phyloP scores from a whole-genome alignment of 2,329 filamentous ascomycete genomes.

The Graphilbum fragrans region DNA sequence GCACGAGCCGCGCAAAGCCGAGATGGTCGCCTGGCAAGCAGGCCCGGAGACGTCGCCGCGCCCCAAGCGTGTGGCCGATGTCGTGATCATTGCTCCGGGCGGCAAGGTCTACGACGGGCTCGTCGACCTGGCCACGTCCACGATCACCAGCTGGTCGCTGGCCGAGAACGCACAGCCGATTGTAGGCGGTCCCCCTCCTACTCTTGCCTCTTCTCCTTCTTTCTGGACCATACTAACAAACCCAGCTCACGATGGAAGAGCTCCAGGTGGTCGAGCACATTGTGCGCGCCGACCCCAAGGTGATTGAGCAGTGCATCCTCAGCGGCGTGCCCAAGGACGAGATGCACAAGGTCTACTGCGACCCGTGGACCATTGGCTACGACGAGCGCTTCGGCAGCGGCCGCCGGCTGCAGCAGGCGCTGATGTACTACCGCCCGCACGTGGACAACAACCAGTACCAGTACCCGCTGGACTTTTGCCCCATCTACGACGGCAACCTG shows the following conservation, averaged over 20 bases:
- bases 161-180: slow-evolving; percentile 72
- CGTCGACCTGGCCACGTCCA: slow-evolving; percentile 56
- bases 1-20: slow-evolving; percentile 72
- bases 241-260: slow-evolving; percentile 80
- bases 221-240: neutral
- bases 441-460: slow-evolving; percentile 82
- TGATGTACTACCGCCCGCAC: slow-evolving; percentile 91
- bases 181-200: slow-evolving; percentile 26
- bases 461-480: slow-evolving; percentile 86
- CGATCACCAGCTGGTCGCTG: slow-evolving; percentile 62
- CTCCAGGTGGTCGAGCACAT: slow-evolving; percentile 68
- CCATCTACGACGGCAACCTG: slow-evolving; percentile 76
- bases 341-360: slow-evolving; percentile 94
- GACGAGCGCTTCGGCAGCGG: slow-evolving; percentile 77
- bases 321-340: slow-evolving; percentile 69
- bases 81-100: slow-evolving; percentile 68
- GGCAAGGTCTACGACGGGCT: slow-evolving; percentile 76
- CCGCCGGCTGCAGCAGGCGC: slow-evolving; percentile 74
- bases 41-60: slow-evolving; percentile 46
- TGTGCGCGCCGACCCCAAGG: slow-evolving; percentile 64
- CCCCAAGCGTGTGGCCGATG: slow-evolving; percentile 64
- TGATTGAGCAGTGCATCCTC: slow-evolving; percentile 81
- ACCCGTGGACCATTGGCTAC: slow-evolving; percentile 92
- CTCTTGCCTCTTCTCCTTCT: too few relatives aligned
- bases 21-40: slow-evolving; percentile 71